Percentiles rank a stretch among this genome's conserved stretches.
Evolutionary conservation across 257 asterid species (phyloP).

Genomic region (Striga asiatica): DNA sequence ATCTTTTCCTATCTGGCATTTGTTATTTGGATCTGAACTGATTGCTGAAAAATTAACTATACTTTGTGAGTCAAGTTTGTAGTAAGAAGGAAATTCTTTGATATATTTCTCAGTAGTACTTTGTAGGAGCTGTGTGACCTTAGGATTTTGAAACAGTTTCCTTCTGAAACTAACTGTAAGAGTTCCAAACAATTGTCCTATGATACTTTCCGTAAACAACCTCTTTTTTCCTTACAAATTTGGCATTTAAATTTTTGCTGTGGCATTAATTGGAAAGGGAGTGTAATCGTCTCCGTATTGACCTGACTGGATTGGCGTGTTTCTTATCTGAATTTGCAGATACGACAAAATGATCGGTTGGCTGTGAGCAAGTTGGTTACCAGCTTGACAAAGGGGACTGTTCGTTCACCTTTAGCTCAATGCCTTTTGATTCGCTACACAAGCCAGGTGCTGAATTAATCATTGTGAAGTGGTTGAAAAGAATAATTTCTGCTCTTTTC

Average conservation of each 20-base stretch:
- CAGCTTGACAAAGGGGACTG: conserved; percentile 84
- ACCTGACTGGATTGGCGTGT: conserved; percentile 11
- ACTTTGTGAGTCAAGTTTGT: too few relatives aligned
- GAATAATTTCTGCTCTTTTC: conserved; percentile 8
- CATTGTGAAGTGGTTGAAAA: conserved; percentile 20
- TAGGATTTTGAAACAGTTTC: conserved; percentile 16
- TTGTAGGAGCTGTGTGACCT: too few relatives aligned
- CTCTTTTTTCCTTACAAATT: too few relatives aligned
- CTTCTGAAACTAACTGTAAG: too few relatives aligned
- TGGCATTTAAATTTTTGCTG: background rate
- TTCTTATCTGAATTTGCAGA: conserved; percentile 33
- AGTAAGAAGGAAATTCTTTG: too few relatives aligned
- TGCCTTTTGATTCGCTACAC: conserved; percentile 92
- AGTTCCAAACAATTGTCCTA: too few relatives aligned
- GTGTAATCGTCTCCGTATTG: background rate
- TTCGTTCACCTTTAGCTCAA: conserved; percentile 90
- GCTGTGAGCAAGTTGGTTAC: conserved; percentile 93
- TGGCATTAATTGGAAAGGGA: background rate
- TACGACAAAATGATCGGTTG: conserved; percentile 87
- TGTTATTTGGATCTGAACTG: too few relatives aligned
- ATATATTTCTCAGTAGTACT: too few relatives aligned
- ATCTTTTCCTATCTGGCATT: background rate
- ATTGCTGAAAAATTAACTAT: too few relatives aligned
- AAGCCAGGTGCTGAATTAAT: conserved; percentile 52
- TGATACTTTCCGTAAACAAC: too few relatives aligned